A percentile compares a stretch with the other conserved stretches of the same genome.
Conservation (phyloP, 2,329 filamentous ascomycete genomes). For the Paecilomyces variotii region DNA sequence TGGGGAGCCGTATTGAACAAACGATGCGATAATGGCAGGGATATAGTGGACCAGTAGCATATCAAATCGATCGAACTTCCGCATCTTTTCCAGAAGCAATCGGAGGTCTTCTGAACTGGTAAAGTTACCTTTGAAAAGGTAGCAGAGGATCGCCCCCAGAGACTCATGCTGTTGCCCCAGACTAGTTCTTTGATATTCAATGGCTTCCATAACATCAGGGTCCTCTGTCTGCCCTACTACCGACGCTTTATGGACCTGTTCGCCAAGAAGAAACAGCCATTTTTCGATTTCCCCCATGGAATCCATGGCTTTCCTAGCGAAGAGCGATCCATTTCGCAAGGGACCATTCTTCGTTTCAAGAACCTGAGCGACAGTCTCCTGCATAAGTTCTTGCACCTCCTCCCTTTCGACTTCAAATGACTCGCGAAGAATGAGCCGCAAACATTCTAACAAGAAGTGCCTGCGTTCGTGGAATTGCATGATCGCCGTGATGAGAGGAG, state of each 20-base stretch:
- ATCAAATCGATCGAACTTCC: conserved; percentile 69
- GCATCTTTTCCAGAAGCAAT: conserved; percentile 59
- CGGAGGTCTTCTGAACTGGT: conserved; percentile 65
- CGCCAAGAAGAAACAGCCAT: conserved; percentile 67
- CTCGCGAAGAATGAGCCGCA: conserved; percentile 70
- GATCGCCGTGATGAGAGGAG: conserved; percentile 68
- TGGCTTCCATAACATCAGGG: conserved; percentile 63
- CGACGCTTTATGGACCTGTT: conserved; percentile 66
- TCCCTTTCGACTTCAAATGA: conserved; percentile 55
- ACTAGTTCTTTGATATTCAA: conserved; percentile 72
- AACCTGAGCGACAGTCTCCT: conserved; percentile 50
- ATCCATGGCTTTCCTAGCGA: conserved; percentile 65
- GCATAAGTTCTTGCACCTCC: conserved; percentile 45
- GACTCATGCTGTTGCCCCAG: conserved; percentile 85
- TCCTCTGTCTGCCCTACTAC: conserved; percentile 61
- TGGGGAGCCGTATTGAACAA: conserved; percentile 68
- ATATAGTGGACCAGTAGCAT: conserved; percentile 69
- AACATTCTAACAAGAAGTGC: conserved; percentile 71
- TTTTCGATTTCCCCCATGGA: conserved; percentile 68
- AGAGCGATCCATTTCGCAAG: conserved; percentile 48
- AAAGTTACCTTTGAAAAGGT: conserved; percentile 68
- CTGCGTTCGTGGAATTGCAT: conserved; percentile 84
- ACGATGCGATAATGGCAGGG: conserved; percentile 68
- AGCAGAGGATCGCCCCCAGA: conserved; percentile 69
- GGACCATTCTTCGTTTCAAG: conserved; percentile 47